Evolutionary conservation across 176 grass and related monocot species (phyloP), one percentile per base, ranked within the genome.

Genomic region (Oryza rufipogon): DNA sequence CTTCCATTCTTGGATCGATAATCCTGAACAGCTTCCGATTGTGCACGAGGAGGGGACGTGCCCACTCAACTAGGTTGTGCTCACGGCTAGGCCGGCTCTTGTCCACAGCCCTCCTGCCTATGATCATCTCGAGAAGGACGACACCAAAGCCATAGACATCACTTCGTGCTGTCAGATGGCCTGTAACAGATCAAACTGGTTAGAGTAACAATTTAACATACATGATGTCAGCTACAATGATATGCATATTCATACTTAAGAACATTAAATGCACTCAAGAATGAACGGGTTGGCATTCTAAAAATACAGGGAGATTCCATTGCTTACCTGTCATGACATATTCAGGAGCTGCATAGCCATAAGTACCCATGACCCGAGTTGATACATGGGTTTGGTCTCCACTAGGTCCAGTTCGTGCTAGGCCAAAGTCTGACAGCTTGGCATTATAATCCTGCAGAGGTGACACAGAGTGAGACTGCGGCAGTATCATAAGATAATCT

Each of bases 381-480:
- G 96, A 95, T 8, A 95, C 96, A 81, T 98, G 96, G 46, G 96
- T 98, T 82, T 98, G 93, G 61, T 95, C 96, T 87, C 96, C 96
- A 87, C 92, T 95, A 28, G 96, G 96, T 11, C 96, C 96, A 63
- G 92, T 94, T 87, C 91, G 92, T 83, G 96, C 96, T 41, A 98
- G 93, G 72, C 96, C 96, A 81, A 98, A 98, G 86, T 98, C 96
- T 58, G 96, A 98, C 75, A 98, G 93, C 34, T 98, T 98, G 36
- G 93, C 96, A 89, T 98, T 98, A 80, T 98, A 95, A 42, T 95
- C 93, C 96, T 98, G 89, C 73, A 85, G 63, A 0, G 33, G 13
- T 7, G 15, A 73, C 47, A 45, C 73, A 87, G 72, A 78, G 30
- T 68, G 68, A 87, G 15, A 88, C n/a, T 47, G 20, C 39, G 47